These are phyloP conservation scores for Iodosphaeria phyllophila DNA, from an alignment of 2,329 filamentous ascomycete species.

Conservation along the genomic window DNA sequence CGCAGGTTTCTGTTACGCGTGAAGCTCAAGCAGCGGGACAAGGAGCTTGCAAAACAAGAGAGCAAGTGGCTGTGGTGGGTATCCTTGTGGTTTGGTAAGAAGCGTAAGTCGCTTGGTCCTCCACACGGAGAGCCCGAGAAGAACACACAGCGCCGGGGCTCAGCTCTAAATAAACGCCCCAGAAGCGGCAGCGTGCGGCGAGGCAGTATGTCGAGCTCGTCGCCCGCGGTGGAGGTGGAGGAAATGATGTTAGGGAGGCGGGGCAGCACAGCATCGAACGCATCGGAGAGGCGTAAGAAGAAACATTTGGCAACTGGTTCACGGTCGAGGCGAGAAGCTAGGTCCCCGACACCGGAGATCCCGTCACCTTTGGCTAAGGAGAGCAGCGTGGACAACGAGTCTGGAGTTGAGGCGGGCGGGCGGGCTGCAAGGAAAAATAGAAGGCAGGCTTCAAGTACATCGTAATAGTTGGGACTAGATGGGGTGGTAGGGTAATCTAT, in stretches of 20 bases:
- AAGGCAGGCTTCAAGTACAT: no score
- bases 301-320: constrained; percentile 23
- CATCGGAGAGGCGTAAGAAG: constrained; percentile 25
- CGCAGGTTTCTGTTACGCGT: constrained; percentile 54
- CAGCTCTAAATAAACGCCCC: constrained; percentile 23
- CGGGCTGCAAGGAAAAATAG: no score
- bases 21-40: constrained; percentile 50
- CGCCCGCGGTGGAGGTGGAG: constrained; percentile 27
- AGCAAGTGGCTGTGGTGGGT: constrained; percentile 77
- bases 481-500: no score
- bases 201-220: constrained; percentile 28
- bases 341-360: constrained; percentile 34
- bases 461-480: no score
- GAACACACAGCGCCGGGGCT: constrained; percentile 19
- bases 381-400: constrained; percentile 17
- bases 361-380: constrained; percentile 33
- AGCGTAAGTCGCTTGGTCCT: constrained; percentile 9
- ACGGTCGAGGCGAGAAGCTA: constrained; percentile 27
- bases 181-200: constrained; percentile 33
- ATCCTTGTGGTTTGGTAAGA: constrained; percentile 28
- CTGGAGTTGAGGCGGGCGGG: no score
- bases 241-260: constrained; percentile 14
- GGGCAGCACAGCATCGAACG: constrained; percentile 25
- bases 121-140: constrained; percentile 15
- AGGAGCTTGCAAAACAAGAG: constrained; percentile 45